Conservation (phyloP, 805 yeast species). For the Myxozyma geophila region DNA sequence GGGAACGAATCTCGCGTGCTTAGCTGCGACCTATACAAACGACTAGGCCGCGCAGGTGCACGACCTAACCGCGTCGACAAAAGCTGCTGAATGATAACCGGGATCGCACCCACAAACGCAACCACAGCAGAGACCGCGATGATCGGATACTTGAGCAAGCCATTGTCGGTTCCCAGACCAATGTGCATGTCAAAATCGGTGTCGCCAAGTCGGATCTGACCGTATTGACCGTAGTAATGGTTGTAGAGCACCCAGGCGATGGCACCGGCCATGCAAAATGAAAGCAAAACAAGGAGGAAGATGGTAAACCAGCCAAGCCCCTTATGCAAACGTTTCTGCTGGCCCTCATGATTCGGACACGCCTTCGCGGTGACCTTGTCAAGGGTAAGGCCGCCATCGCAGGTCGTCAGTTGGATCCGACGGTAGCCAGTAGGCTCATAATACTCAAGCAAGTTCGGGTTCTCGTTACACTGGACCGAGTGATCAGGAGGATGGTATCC, state of each 20-base stretch:
- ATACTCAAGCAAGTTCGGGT: constrained; percentile 64
- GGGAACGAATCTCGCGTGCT: constrained; percentile 11
- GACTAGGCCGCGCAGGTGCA: constrained; percentile 35
- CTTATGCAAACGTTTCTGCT: constrained; percentile 57
- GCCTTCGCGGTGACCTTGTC: constrained; percentile 69
- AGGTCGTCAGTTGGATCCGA: constrained; percentile 80
- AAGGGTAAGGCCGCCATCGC: constrained; percentile 75
- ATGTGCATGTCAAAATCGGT: constrained; percentile 28
- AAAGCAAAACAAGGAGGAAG: constrained; percentile 59
- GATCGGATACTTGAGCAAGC: constrained; percentile 37
- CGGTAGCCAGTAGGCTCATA: constrained; percentile 93
- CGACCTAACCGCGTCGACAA: constrained; percentile 38
- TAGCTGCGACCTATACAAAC: constrained; percentile 34
- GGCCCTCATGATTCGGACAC: constrained; percentile 84
- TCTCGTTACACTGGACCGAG: constrained; percentile 59
- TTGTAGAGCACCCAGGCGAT: constrained; percentile 77
- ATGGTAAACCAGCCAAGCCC: constrained; percentile 62
- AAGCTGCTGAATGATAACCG: constrained; percentile 35
- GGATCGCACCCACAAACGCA: constrained; percentile 38
- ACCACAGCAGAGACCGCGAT: constrained; percentile 46
- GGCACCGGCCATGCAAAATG: constrained; percentile 56
- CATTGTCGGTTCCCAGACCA: constrained; percentile 36
- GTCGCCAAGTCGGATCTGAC: constrained; percentile 83
- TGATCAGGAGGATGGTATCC: constrained; percentile 74
- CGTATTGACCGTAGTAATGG: constrained; percentile 78